Conservation (phyloP, 2,329 filamentous ascomycete species). For the Penicillium psychrosexuale region DNA sequence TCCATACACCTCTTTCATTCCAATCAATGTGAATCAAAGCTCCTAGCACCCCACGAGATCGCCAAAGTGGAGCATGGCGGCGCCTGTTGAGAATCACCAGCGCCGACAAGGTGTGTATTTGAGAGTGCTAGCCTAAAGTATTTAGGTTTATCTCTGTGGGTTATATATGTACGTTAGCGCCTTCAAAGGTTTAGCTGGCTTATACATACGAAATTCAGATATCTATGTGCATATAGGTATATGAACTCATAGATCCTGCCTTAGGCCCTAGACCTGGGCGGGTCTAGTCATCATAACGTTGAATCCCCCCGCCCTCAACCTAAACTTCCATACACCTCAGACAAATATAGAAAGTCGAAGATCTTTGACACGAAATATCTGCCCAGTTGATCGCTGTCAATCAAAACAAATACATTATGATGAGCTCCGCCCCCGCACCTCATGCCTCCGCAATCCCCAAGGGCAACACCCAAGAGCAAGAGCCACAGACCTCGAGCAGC, state of each 20-base stretch:
- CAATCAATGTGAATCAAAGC: not conserved
- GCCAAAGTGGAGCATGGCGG: conserved; percentile 2
- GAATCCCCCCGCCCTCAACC: not conserved
- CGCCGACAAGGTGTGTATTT: not conserved
- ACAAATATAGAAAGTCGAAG: too few species aligned
- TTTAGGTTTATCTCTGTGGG: not conserved
- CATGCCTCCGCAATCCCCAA: conserved; percentile 18
- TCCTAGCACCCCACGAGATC: conserved; percentile 6
- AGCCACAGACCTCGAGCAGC: not conserved
- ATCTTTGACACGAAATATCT: not conserved
- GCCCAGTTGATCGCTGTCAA: not conserved
- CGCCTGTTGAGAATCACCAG: not conserved
- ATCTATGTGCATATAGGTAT: not conserved
- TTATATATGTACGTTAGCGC: too few species aligned
- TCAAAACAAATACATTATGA: conserved; percentile 10
- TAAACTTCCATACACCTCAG: not conserved
- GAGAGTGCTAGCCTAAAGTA: not conserved
- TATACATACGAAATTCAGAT: not conserved
- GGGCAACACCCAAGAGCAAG: not conserved
- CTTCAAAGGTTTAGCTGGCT: too few species aligned
- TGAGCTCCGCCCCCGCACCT: conserved; percentile 6
- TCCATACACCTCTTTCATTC: not conserved
- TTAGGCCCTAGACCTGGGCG: not conserved
- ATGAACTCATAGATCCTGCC: not conserved
- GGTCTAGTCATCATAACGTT: not conserved